Evolutionary conservation across 2,329 filamentous ascomycete genomes (phyloP).

Genomic region (Rutstroemia sp.): DNA sequence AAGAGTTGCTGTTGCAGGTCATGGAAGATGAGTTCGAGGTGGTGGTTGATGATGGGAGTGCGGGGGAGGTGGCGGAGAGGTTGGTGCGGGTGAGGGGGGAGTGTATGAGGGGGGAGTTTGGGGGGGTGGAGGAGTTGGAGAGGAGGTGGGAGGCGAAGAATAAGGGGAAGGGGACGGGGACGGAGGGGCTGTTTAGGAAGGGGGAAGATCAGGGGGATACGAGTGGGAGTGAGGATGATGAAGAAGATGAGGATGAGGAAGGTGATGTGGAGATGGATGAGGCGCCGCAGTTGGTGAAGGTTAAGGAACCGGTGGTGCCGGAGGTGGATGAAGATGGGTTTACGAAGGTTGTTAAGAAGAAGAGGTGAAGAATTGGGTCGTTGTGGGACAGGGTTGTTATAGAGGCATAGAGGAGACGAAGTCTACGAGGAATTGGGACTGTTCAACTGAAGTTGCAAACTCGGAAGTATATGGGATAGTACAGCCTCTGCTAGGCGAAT

Average conservation of each 20-base stretch:
- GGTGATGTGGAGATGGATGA: conserved; percentile 62
- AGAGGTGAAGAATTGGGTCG: conserved; percentile 29
- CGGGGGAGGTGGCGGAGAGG: conserved; percentile 33
- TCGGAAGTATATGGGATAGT: too few relatives aligned
- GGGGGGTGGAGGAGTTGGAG: conserved; percentile 53
- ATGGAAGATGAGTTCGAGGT: conserved; percentile 97
- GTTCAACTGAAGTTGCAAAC: too few relatives aligned
- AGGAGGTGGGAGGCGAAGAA: conserved; percentile 51
- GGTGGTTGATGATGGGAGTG: conserved; percentile 83
- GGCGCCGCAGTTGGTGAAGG: conserved; percentile 53
- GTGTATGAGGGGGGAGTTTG: conserved; percentile 52
- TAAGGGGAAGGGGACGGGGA: conserved; percentile 48
- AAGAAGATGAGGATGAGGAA: conserved; percentile 45
- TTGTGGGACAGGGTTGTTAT: too few relatives aligned
- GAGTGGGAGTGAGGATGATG: conserved; percentile 48
- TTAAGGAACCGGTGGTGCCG: conserved; percentile 55
- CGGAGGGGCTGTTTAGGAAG: conserved; percentile 38
- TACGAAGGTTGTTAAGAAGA: conserved; percentile 65
- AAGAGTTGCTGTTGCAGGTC: conserved; percentile 77
- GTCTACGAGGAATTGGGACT: neutral
- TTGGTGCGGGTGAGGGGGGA: conserved; percentile 60
- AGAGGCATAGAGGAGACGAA: neutral
- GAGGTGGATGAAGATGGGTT: conserved; percentile 79
- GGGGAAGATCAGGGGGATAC: conserved; percentile 50
- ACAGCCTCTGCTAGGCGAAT: too few relatives aligned